phyloP scores from a whole-genome alignment of 2,329 filamentous ascomycete species.

The Diaporthe humulicola region DNA sequence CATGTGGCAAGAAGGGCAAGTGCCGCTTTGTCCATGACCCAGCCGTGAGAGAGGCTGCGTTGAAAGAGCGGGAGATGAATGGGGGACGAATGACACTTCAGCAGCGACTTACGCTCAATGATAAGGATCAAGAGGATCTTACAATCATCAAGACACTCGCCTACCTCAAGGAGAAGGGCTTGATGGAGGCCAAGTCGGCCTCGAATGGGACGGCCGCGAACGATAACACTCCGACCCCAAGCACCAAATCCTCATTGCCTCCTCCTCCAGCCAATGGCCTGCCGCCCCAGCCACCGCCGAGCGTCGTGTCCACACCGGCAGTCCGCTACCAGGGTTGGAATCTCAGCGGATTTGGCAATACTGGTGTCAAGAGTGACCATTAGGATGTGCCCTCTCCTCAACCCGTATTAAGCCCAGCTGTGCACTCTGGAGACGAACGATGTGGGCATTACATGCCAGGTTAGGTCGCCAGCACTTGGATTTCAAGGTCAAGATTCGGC shows the following conservation, averaged over 20 bases:
- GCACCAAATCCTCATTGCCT: conserved; percentile 41
- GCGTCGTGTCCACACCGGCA: conserved; percentile 44
- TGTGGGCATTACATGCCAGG: background rate
- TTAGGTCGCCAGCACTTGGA: background rate
- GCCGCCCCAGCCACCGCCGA: conserved; percentile 52
- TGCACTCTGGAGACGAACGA: background rate
- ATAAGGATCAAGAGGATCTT: conserved; percentile 77
- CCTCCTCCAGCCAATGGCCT: conserved; percentile 48
- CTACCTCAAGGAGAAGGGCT: conserved; percentile 72
- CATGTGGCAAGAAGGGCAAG: conserved; percentile 81
- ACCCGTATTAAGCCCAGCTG: background rate
- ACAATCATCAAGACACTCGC: conserved; percentile 76
- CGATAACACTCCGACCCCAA: conserved; percentile 40
- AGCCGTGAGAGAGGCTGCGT: conserved; percentile 72
- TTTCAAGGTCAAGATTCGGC: background rate
- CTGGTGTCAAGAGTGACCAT: conserved; percentile 49
- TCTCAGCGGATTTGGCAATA: conserved; percentile 56
- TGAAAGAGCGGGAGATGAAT: conserved; percentile 74
- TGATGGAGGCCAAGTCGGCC: conserved; percentile 56
- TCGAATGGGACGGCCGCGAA: conserved; percentile 42
- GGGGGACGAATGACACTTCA: conserved; percentile 75
- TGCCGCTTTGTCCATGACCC: conserved; percentile 79
- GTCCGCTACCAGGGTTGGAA: conserved; percentile 56
- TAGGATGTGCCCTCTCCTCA: conserved; percentile 20
- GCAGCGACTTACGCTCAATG: conserved; percentile 75